Base-by-base conservation (phyloP, 2,329 filamentous ascomycete genomes). In the Penicillium sclerotigenum region DNA sequence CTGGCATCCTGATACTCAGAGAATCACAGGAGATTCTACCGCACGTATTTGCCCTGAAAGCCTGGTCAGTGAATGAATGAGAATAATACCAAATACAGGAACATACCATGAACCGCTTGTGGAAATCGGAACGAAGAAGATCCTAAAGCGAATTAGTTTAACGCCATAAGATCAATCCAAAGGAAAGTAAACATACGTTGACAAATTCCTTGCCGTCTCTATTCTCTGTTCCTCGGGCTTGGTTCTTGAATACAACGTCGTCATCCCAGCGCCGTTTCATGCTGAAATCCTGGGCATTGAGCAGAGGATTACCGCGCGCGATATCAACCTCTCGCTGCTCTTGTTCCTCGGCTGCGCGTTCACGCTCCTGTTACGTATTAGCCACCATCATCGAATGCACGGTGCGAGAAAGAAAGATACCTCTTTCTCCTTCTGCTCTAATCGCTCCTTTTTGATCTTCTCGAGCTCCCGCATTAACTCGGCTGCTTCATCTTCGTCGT, bases 191-290 rank as follows among this genome's bases (percentile, higher is more conserved):
- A 47, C 86, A 78, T 73, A 90, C 91, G 71, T 99, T 99, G 74
- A 99, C 92, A 77, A 99, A 99, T 75, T 96, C 92, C 79, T 93
- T 95, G 79, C 88, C 91, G 60, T 88, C 86, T 79, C 88, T 92
- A 60, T 97, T 91, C 70, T 97, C 93, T 0, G 92, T 96, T 9
- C 93, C 94, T 57, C 94, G 84, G 33, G 93, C 94, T 77, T 99
- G 94, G 74, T 99, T 99, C 80, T 96, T 97, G 79, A 99, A 99
- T 3, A 99, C 92, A 13, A 99, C 94, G 72, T 99, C 94, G 68
- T 99, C 94, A 66, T 99, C 94, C 94, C 94, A 99, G 65, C 92
- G 78, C 13, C 71, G 68, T 62, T 96, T 97, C 69, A 97, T 87
- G 56, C 87, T 91, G 72, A 95, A 97, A 65, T 96, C 91, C 72